Evolutionary conservation across 768 basidiomycete genomes (phyloP), one percentile per base, ranked within the genome.

Genomic region (Mycena amicta): DNA sequence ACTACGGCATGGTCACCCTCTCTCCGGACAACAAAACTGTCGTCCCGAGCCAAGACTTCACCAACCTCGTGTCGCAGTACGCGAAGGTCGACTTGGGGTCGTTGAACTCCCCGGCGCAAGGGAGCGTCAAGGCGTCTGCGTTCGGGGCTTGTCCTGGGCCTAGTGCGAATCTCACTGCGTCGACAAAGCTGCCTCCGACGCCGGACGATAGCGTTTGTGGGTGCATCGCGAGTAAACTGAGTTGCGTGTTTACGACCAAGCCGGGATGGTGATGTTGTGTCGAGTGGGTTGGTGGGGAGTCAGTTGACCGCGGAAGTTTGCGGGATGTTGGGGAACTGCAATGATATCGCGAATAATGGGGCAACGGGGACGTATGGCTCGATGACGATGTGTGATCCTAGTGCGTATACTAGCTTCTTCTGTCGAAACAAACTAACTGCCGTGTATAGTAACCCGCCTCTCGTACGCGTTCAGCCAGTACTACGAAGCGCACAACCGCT

Each of bases 1-100:
- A 88, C 65, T 97, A 91, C 62, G 95, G 95, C 25, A 90, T 96
- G 80, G 89, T 93, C 59, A 92, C 81, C 26, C 82, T 96, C 59
- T 86, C 85, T 2, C 2, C 77, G 2, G 88, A 90, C 67, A 81
- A 81, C 57, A 80, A 66, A 45, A 87, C 88, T 3, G 90, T 93
- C 50, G 86, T 84, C 6, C 79, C 84, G 23, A 81, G 80, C 64
- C 76, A 77, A 11, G 93, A 95, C 70, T 96, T 89, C 70, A 70
- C 74, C 57, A 79, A 80, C 51, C 82, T 96, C 46, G 72, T 81
- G 67, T 68, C 81, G 1, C 83, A 90, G 69, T 93, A 92, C 67
- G 66, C 63, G 22, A 70, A 75, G 18, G 79, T 85, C 26, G 79
- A 82, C 1, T 80, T 85, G 26, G 77, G 83, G 2, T 77, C 82